Evolutionary conservation across 768 basidiomycete species (phyloP), one percentile per base, ranked within the genome.

Genomic region (Termitomyces sp.): DNA sequence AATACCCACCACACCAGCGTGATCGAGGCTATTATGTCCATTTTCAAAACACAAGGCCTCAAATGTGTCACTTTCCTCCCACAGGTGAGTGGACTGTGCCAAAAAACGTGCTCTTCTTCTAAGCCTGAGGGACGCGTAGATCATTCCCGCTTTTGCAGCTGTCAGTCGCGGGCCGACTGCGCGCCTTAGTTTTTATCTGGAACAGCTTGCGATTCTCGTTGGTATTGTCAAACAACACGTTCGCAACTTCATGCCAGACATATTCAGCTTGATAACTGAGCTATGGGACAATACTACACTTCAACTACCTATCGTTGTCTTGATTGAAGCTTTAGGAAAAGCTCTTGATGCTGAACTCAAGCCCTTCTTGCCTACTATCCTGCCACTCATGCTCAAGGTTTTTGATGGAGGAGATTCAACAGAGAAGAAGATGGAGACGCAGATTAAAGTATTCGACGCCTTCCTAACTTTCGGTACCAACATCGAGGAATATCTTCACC

Each of bases 151-250:
- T 1, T 97, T 98, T 74, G 84, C 96, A 12, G 76, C 81, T 22
- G 95, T 98, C 30, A 92, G 95, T 16, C 84, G 91, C 20, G 85
- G 83, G 9, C 89, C 93, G 11, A 82, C 88, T 0, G 87, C 91
- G 16, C 84, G 93, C 30, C 74, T 91, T 44, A 94, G 95, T 54
- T 95, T 93, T 71, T 93, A 96, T 73, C 75, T 99, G 56, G 93
- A 98, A 68, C 95, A 98, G 69, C 84, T 99, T 20, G 92, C 95
- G 11, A 95, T 97, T 62, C 84, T 99, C 54, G 89, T 98, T 55
- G 87, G 90, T 34, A 97, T 98, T 69, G 94, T 98, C 76, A 97
- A 95, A 72, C 94, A 96, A 70, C 97, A 98, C 69, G 87, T 98
- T 60, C 88, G 96, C 57, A 95, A 92, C 67, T 94, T 93, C 71